Conservation (phyloP, 2,329 filamentous ascomycete species). For the Ophiostoma montium region DNA sequence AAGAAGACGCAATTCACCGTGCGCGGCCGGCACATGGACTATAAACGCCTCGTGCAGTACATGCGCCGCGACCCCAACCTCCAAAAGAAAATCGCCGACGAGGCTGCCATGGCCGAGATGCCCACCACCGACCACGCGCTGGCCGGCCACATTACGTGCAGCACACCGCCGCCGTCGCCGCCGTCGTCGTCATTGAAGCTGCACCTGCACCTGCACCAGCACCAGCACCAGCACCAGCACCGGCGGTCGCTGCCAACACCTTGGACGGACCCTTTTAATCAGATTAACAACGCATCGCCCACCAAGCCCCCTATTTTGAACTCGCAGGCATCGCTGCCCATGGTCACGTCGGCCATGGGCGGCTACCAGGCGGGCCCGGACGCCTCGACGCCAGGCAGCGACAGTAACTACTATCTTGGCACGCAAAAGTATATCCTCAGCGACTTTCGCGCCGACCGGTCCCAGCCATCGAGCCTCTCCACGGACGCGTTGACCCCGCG, state of each 20-base stretch:
- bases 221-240: too few species aligned
- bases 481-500: too few species aligned
- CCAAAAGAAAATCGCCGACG: conserved; percentile 10
- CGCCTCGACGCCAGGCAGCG: too few species aligned
- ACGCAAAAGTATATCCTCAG: too few species aligned
- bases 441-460: too few species aligned
- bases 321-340: neutral
- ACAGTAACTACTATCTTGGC: too few species aligned
- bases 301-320: too few species aligned
- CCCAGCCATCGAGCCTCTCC: too few species aligned
- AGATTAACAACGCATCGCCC: neutral
- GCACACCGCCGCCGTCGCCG: conserved; percentile 5
- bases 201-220: too few species aligned
- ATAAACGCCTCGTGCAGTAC: conserved; percentile 17
- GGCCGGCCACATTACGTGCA: conserved; percentile 5
- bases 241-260: too few species aligned
- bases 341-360: neutral
- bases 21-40: conserved; percentile 17
- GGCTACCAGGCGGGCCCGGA: too few species aligned
- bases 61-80: conserved; percentile 17
- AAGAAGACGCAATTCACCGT: conserved; percentile 17
- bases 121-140: conserved; percentile 13
- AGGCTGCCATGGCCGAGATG: conserved; percentile 11
- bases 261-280: too few species aligned
- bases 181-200: neutral